Base-by-base conservation (phyloP, 2,329 filamentous ascomycete species). In the Xylaria sp. region DNA sequence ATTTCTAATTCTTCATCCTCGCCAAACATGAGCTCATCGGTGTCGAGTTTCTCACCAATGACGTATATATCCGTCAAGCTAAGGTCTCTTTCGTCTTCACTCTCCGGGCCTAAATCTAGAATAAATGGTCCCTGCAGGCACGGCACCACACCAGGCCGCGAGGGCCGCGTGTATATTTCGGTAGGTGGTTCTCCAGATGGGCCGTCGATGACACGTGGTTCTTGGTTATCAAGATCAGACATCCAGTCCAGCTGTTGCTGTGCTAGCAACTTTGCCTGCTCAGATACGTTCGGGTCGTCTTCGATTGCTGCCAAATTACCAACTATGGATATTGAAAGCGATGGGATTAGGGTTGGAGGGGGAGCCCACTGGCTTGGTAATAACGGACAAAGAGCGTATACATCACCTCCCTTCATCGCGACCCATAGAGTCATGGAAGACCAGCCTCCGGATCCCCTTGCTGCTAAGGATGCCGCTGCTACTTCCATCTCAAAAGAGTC, bases 371-470 rank as follows among this genome's bases (percentile, higher is more conserved):
- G 92, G 53, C 88, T 87, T 0, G 95, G 95, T 31, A 99, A 81
- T 40, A 99, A 82, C 1, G 95, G 95, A 73, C 93, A 97, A 8
- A 99, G 80, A 1, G 94, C 93, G 72, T 99, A 99, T 5, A 98
- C 85, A 72, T 97, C 93, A 3, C 95, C 95, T 62, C 92, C 90
- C 37, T 87, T 87, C 90, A 97, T 99, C n/a, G 93, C 93, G 53
- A 98, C 81, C 92, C 94, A 99, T 10, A 99, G 82, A 0, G 95
- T 98, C 91, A 97, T 97, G 9, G 93, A 87, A 7, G 93, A 91
- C 95, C 95, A 99, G 55, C 93, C 93, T 13, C 93, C 94, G 6
- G 85, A 85, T 35, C 81, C 82, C 65, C 83, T 82, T 11, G 80
- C 80, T 35, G 84, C 81, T 78, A 99, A 99, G 73, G 88, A 91